These are phyloP conservation scores for Prillingera fragicola DNA, from an alignment of 1,284 basidiomycete species.

Conservation along the genomic window DNA sequence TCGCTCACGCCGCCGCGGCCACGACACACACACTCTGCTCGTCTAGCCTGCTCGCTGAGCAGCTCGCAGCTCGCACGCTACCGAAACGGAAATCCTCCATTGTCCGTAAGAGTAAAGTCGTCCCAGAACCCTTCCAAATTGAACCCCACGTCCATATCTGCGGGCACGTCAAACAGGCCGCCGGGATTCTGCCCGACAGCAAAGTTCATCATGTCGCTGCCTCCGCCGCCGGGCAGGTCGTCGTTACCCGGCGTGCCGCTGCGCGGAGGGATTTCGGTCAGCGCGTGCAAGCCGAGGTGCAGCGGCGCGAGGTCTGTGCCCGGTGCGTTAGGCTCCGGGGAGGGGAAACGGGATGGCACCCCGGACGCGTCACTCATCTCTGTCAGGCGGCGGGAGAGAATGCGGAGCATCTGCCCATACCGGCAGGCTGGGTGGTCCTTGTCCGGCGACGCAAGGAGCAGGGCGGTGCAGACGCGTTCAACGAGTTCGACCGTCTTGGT, in stretches of 20 bases:
- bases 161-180: conserved; percentile 33
- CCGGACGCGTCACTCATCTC: conserved; percentile 32
- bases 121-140: conserved; percentile 45
- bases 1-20: too few species aligned
- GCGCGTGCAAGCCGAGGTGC: neutral
- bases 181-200: conserved; percentile 12
- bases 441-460: conserved; percentile 36
- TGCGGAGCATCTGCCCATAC: conserved; percentile 43
- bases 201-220: neutral
- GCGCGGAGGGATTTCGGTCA: too few species aligned
- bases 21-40: too few species aligned
- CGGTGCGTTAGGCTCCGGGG: conserved; percentile 26
- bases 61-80: too few species aligned
- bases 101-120: conserved; percentile 42
- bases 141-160: conserved; percentile 35
- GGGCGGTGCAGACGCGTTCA: conserved; percentile 34
- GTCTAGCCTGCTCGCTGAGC: too few species aligned
- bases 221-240: neutral
- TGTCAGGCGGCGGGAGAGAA: conserved; percentile 38
- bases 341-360: conserved; percentile 42
- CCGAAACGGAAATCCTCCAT: conserved; percentile 40
- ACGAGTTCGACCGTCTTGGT: conserved; percentile 37
- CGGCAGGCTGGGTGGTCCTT: conserved; percentile 43
- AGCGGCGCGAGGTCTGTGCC: neutral
- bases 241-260: too few species aligned